Conservation (phyloP, 352 stramenopile species). For the Globisporangium paroecandrum region DNA sequence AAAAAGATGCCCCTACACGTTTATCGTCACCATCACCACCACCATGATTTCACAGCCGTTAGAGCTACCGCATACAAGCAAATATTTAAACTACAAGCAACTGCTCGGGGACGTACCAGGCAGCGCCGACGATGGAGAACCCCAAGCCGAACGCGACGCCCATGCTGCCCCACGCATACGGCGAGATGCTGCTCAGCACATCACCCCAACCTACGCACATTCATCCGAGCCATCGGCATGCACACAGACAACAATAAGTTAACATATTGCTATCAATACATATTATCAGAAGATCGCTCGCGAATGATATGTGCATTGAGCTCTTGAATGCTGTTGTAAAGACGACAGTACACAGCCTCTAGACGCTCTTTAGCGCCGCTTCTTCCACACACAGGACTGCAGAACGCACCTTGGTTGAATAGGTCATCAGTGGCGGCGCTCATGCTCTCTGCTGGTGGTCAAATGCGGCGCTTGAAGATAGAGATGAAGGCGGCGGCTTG, state of each 20-base stretch:
- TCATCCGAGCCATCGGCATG: not conserved
- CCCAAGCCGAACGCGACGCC: conserved; percentile 95
- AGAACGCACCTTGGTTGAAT: conserved; percentile 76
- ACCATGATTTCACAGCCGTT: not conserved
- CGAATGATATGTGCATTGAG: not conserved
- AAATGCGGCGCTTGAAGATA: not conserved
- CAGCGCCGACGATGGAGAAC: conserved; percentile 96
- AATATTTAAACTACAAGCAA: not conserved
- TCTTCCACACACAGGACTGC: not conserved
- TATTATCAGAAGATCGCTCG: conserved; percentile 2
- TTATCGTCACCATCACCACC: not conserved
- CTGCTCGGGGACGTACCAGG: conserved; percentile 62
- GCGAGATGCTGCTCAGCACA: conserved; percentile 98
- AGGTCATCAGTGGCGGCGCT: conserved; percentile 76
- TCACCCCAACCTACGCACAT: conserved; percentile 81
- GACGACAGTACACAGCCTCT: not conserved
- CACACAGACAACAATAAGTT: not conserved
- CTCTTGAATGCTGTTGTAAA: not conserved
- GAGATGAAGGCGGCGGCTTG: not conserved
- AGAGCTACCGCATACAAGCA: conserved; percentile 1
- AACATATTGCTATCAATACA: not conserved
- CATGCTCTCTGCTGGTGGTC: conserved; percentile 34
- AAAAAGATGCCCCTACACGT: conserved; percentile 85
- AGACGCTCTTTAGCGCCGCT: not conserved
- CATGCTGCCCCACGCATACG: conserved; percentile 97